Conservation (phyloP, 2,329 filamentous ascomycete species). For the Alternaria conjuncta region DNA sequence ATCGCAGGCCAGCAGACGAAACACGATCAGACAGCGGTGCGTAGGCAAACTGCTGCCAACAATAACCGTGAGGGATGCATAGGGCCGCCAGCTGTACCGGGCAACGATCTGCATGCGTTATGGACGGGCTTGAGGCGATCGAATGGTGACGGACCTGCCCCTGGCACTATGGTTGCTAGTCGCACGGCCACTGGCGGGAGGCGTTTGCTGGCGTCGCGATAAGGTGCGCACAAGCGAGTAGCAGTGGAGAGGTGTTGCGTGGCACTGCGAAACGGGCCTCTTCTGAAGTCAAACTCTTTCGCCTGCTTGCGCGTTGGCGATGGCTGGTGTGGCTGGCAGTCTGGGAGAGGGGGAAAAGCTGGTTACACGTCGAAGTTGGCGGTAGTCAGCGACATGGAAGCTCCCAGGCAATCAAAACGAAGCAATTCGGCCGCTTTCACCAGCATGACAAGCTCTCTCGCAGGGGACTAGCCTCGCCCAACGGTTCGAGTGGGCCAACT, state of each 20-base stretch:
- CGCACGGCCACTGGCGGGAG: conserved; percentile 12
- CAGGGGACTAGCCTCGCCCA: conserved; percentile 6
- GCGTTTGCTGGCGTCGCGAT: conserved; percentile 22
- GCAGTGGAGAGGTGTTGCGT: conserved; percentile 22
- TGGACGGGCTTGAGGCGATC: conserved; percentile 7
- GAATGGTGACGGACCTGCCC: conserved; percentile 16
- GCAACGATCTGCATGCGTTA: conserved; percentile 7
- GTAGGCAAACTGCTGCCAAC: background rate
- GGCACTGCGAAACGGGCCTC: conserved; percentile 11
- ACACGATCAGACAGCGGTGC: conserved; percentile 3
- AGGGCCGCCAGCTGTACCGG: background rate
- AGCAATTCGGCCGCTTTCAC: conserved; percentile 8
- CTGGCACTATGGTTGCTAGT: conserved; percentile 14
- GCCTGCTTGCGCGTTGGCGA: background rate
- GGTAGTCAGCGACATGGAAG: background rate
- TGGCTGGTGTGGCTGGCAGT: background rate
- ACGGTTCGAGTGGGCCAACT: conserved; percentile 11
- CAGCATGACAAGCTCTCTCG: background rate
- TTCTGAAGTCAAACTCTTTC: background rate
- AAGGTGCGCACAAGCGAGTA: conserved; percentile 16
- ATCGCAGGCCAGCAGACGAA: background rate
- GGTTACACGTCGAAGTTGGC: background rate
- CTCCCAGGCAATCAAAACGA: background rate
- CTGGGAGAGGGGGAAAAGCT: background rate
- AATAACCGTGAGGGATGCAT: background rate